Base-by-base conservation (phyloP, 305 asterid species). In the Lippia alba region DNA sequence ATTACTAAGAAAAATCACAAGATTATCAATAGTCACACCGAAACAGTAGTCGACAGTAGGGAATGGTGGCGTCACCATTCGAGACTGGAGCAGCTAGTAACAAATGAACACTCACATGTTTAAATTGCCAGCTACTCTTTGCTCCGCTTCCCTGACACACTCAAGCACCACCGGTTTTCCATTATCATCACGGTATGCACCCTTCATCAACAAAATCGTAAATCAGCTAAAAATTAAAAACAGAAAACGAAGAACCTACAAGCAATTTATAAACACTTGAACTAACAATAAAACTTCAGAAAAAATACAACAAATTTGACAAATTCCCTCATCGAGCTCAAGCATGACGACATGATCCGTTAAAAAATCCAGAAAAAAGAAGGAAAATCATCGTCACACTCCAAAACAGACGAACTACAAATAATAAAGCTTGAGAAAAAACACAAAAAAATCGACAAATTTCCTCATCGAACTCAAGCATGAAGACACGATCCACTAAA, bases 91-190 rank as follows among this genome's bases (percentile, higher is more conserved):
- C 0, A 50, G 20, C 18, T 55, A 55, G 24, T 51, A 51, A 16
- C 24, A 51, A 16, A 51, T 2, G 64, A 67, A 53, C 1, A 6
- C 4, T 81, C 68, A 91, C 99, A 94, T 91, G 78, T 87, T 87
- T 58, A 79, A 8, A 74, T 70, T 87, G 56, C 98, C 97, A 60
- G 98, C 90, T 30, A 94, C 77, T 74, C 92, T 90, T 74, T 88
- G 75, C 80, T 94, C 98, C 34, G 99, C 98, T 84, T 94, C 99
- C 69, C 97, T 79, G 50, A 94, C 99, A 73, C 98, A 91, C 56
- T 90, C 96, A 78, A 94, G 81, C 67, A 94, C 99, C 82, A 94
- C 98, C 30, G 99, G 99, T 68, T 90, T 94, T 59, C 99, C 99
- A 16, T 86, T 87, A 78, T 94, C 91, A 66, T 94, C 98, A 8